Conservation (phyloP, 306 rosid species). For the Lathyrus oleraceus region DNA sequence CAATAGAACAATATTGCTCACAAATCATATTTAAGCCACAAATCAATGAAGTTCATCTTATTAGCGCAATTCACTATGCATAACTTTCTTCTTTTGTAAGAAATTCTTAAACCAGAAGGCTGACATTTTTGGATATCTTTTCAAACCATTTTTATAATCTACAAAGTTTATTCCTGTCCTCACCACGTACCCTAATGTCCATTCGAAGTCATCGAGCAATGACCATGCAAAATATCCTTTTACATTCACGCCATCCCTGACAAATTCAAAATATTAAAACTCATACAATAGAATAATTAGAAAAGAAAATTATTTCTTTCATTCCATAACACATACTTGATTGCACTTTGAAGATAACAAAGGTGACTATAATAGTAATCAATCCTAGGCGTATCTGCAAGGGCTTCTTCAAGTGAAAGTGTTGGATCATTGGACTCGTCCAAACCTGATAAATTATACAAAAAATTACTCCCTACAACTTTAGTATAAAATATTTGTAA, state of each 20-base stretch:
- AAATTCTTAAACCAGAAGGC: slow-evolving; percentile 33
- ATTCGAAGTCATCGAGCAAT: slow-evolving; percentile 59
- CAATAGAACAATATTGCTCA: neutral
- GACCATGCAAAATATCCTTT: slow-evolving; percentile 79
- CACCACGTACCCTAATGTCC: slow-evolving; percentile 46
- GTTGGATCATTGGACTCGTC: slow-evolving; percentile 48
- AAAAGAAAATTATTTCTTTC: neutral
- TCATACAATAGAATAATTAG: neutral
- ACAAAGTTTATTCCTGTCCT: slow-evolving; percentile 55
- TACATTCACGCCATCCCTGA: slow-evolving; percentile 54
- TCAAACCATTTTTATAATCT: slow-evolving; percentile 47
- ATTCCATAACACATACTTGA: slow-evolving; percentile 31
- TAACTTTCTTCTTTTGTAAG: neutral
- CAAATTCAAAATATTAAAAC: neutral
- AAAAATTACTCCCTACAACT: too few relatives aligned
- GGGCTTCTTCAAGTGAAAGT: slow-evolving; percentile 43
- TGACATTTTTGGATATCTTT: slow-evolving; percentile 55
- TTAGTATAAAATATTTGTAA: too few relatives aligned
- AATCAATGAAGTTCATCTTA: neutral
- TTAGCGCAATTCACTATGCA: slow-evolving; percentile 11
- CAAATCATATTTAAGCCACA: neutral
- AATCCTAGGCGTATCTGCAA: slow-evolving; percentile 49
- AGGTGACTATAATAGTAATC: slow-evolving; percentile 45
- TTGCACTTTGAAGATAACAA: slow-evolving; percentile 42
- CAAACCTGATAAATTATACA: slow-evolving; percentile 37